Evolutionary conservation across 805 yeast genomes (phyloP), one percentile per base, ranked within the genome.

Genomic region (Starmerella sirachaensis): DNA sequence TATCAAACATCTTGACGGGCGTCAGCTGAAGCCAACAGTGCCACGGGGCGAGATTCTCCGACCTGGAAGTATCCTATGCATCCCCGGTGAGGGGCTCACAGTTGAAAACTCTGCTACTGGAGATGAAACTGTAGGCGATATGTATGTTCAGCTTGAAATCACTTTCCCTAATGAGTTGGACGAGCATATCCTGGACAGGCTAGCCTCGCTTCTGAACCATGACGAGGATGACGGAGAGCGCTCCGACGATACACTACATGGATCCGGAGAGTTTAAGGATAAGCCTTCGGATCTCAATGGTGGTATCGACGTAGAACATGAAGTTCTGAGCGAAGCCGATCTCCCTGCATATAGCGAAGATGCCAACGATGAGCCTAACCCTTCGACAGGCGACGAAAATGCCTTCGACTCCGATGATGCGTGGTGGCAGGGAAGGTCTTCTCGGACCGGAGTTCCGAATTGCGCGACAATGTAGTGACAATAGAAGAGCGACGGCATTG

Each of bases 1-100:
- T 2, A 61, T 79, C 8, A 71, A 70, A 46, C 91, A 83, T 46
- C 65, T 86, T 38, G 97, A 91, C 58, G 86, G 78, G 13, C 72
- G 96, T 45, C 70, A 74, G 25, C 57, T 85, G 11, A 69, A 69
- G 36, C 55, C 86, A 11, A 62, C 72, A 0, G 69, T 78, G 0
- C 85, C 86, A 1, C 61, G 68, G 4, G 96, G 96, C 1, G 78
- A 78, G 57, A 94, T 88, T 5, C 52, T 48, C 18, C 33, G 37
- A 18, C 55, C 55, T 1, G 45, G 46, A 13, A 32, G 33, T 14
- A 38, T 49, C 18, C 30, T 49, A 17, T 43, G 43, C 20, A 29
- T 51, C 11, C 40, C 45, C 6, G 42, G 42, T 18, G 52, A 51
- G 29, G 55, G 55, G 2, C 35, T 50, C 26, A 42, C 45, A 2